A percentile compares a stretch with the other conserved stretches of the same genome.
Conservation (phyloP, 768 basidiomycete genomes). For the Pisolithus marmoratus region DNA sequence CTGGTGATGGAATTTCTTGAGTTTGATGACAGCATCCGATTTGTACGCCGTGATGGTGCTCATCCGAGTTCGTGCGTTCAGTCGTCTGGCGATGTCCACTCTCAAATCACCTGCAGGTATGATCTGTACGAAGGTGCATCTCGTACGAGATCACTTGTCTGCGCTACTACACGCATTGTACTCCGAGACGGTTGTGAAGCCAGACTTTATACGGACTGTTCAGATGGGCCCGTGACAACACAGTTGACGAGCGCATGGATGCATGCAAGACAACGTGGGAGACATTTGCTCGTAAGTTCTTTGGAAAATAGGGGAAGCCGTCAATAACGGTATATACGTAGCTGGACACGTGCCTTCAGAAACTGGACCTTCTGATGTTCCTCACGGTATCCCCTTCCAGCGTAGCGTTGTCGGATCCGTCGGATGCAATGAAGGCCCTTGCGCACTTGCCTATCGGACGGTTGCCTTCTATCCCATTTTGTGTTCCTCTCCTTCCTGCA, state of each 20-base stretch:
- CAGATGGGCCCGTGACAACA: constrained; percentile 98
- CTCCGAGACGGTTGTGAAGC: constrained; percentile 75
- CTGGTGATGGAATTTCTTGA: constrained; percentile 88
- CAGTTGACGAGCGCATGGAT: constrained; percentile 95
- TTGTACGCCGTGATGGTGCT: background rate
- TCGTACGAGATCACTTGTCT: constrained; percentile 79
- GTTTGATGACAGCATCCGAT: constrained; percentile 49
- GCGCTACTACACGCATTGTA: constrained; percentile 78
- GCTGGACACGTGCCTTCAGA: constrained; percentile 88
- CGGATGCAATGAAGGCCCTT: constrained; percentile 95
- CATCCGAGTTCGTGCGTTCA: background rate
- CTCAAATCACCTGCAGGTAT: constrained; percentile 93
- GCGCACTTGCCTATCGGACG: constrained; percentile 95
- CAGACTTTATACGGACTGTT: constrained; percentile 78
- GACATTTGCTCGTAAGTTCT: constrained; percentile 77
- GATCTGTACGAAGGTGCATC: constrained; percentile 91
- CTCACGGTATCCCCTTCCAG: constrained; percentile 73
- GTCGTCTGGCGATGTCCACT: constrained; percentile 82
- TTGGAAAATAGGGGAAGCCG: background rate
- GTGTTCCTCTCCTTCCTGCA: constrained; percentile 35
- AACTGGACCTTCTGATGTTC: constrained; percentile 84
- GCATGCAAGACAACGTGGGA: constrained; percentile 97
- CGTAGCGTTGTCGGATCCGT: constrained; percentile 82
- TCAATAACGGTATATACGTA: constrained; percentile 22
- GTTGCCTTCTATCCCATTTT: constrained; percentile 65